phyloP scores from a whole-genome alignment of 1,284 basidiomycete species.

The Leccinum solheimii region DNA sequence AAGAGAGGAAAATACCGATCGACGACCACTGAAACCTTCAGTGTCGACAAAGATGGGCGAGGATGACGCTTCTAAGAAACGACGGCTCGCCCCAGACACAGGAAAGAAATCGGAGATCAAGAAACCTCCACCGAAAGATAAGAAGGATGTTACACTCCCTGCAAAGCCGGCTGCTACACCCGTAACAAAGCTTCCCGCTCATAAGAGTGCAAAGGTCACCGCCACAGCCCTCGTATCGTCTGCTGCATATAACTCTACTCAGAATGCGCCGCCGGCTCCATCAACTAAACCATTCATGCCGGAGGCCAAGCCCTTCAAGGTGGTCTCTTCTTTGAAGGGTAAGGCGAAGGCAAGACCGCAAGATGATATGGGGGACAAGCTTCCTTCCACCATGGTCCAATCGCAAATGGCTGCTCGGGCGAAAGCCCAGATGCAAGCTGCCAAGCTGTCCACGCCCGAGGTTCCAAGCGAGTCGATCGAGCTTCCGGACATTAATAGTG shows the following conservation, averaged over 20 bases:
- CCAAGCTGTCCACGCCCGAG: conserved; percentile 48
- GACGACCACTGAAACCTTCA: conserved; percentile 48
- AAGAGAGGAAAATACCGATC: conserved; percentile 71
- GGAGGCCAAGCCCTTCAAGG: conserved; percentile 40
- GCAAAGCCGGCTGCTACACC: conserved; percentile 41
- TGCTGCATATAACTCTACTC: conserved; percentile 35
- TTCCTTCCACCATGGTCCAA: conserved; percentile 64
- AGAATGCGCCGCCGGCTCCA: conserved; percentile 20
- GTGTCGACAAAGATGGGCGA: conserved; percentile 59
- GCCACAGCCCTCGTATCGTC: conserved; percentile 34
- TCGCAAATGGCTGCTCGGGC: conserved; percentile 67
- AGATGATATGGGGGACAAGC: conserved; percentile 47
- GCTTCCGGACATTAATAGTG: conserved; percentile 90
- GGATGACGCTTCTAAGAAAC: conserved; percentile 71
- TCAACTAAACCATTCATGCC: conserved; percentile 29
- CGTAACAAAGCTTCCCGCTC: conserved; percentile 32
- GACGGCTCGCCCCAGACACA: conserved; percentile 53
- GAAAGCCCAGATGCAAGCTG: conserved; percentile 65
- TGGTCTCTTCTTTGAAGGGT: conserved; percentile 40
- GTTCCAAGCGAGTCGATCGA: conserved; percentile 81
- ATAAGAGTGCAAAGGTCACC: conserved; percentile 24
- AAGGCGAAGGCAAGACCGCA: conserved; percentile 47
- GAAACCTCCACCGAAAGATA: conserved; percentile 52
- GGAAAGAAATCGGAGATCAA: conserved; percentile 61
- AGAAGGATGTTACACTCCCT: conserved; percentile 36